These are phyloP conservation scores for Lipomyces sp. DNA, from an alignment of 805 yeast genomes.

Conservation along the genomic window DNA sequence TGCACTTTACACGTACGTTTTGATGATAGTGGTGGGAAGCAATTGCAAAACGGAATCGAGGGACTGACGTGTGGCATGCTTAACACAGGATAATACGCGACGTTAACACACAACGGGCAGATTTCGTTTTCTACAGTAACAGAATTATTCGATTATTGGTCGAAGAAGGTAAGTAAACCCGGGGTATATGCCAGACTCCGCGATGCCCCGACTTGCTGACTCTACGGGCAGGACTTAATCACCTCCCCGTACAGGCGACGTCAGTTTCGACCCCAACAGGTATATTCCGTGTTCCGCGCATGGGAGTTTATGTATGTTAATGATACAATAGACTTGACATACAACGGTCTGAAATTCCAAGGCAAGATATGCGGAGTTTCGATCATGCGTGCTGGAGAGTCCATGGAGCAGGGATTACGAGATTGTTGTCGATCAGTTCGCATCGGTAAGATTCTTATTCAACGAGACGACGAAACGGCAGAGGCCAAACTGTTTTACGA, in stretches of 20 bases:
- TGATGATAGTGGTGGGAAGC: neutral
- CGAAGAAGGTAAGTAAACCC: slow-evolving; percentile 66
- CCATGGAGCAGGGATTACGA: slow-evolving; percentile 97
- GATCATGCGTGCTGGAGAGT: slow-evolving; percentile 97
- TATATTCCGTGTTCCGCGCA: slow-evolving; percentile 40
- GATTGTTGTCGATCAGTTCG: slow-evolving; percentile 97
- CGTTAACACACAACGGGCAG: slow-evolving; percentile 78
- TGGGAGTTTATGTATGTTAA: neutral
- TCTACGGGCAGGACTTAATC: slow-evolving; percentile 64
- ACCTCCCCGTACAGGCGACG: slow-evolving; percentile 79
- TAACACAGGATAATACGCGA: slow-evolving; percentile 81
- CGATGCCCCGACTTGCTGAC: neutral
- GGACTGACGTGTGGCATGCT: neutral
- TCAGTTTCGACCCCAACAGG: slow-evolving; percentile 78
- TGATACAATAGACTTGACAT: slow-evolving; percentile 60
- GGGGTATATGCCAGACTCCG: neutral
- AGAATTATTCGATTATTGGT: slow-evolving; percentile 91
- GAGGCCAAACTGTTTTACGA: slow-evolving; percentile 89
- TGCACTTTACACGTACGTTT: slow-evolving; percentile 72
- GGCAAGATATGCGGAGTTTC: slow-evolving; percentile 99
- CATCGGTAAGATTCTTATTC: slow-evolving; percentile 94
- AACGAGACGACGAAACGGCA: slow-evolving; percentile 98
- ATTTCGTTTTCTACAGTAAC: slow-evolving; percentile 93
- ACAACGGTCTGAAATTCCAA: slow-evolving; percentile 76
- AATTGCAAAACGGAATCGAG: neutral